Conservation (phyloP, 1,284 basidiomycete species). For the Termitomyces sp. region DNA sequence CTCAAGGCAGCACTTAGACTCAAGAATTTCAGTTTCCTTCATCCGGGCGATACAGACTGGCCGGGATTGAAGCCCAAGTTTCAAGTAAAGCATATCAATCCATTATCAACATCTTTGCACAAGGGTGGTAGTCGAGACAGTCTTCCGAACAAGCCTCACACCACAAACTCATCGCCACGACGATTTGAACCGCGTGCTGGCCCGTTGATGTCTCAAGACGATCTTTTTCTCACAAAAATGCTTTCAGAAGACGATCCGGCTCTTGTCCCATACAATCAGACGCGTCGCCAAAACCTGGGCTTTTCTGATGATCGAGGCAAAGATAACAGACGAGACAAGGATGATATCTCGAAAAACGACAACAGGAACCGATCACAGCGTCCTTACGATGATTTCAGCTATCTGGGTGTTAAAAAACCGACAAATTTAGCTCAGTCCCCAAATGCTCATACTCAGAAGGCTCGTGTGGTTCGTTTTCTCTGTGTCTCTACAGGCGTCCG, state of each 20-base stretch:
- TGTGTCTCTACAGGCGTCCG: background rate
- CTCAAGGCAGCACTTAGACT: background rate
- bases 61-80: constrained; percentile 26
- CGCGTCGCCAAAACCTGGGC: constrained; percentile 5
- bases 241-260: constrained; percentile 21
- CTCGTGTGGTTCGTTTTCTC: constrained; percentile 5
- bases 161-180: constrained; percentile 1
- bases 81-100: constrained; percentile 10
- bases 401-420: constrained; percentile 12
- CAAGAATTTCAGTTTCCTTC: constrained; percentile 39
- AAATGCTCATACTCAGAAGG: background rate
- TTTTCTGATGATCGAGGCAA: constrained; percentile 8
- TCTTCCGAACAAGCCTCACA: constrained; percentile 1
- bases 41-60: constrained; percentile 46
- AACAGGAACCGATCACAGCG: constrained; percentile 8
- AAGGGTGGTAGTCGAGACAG: constrained; percentile 4
- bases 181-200: constrained; percentile 15
- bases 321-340: constrained; percentile 9
- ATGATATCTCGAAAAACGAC: constrained; percentile 2
- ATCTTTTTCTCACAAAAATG: constrained; percentile 30
- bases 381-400: constrained; percentile 12
- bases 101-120: background rate
- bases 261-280: constrained; percentile 3
- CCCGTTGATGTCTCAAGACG: constrained; percentile 31
- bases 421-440: constrained; percentile 1